phyloP scores from a whole-genome alignment of 2,329 filamentous ascomycete species.

The Aureobasidium namibiae region DNA sequence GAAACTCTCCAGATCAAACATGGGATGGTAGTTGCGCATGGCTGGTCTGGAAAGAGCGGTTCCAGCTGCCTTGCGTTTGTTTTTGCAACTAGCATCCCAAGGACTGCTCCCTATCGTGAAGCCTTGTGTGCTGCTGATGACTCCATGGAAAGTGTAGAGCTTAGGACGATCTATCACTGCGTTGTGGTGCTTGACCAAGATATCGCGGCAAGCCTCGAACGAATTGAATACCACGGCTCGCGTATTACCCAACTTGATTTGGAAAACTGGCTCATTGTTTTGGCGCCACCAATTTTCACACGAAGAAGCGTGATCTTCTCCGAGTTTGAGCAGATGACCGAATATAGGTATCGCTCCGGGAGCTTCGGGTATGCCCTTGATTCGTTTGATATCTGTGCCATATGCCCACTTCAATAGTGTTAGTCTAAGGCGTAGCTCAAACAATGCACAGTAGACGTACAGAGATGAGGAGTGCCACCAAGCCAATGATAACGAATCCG shows the following conservation, averaged over 20 bases:
- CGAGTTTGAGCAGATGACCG: constrained; percentile 44
- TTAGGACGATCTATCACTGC: constrained; percentile 44
- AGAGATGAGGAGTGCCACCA: not conserved
- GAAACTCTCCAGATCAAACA: constrained; percentile 47
- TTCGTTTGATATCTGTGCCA: constrained; percentile 42
- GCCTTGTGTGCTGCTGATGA: constrained; percentile 45
- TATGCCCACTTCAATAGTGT: not conserved
- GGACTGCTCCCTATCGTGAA: constrained; percentile 49
- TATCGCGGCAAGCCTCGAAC: constrained; percentile 44
- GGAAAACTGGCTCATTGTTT: constrained; percentile 41
- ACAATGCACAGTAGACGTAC: not conserved
- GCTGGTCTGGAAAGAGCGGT: constrained; percentile 39
- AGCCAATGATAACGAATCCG: not conserved
- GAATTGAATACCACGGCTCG: constrained; percentile 46
- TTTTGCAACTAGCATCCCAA: constrained; percentile 47
- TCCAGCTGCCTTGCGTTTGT: constrained; percentile 45
- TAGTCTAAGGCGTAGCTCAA: not conserved
- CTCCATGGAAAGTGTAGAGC: constrained; percentile 46
- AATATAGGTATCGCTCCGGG: constrained; percentile 43
- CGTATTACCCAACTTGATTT: constrained; percentile 47
- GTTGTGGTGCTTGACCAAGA: constrained; percentile 42
- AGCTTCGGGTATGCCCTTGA: constrained; percentile 42
- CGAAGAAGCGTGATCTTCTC: constrained; percentile 45
- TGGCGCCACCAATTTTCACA: constrained; percentile 43
- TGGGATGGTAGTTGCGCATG: constrained; percentile 41